Evolutionary conservation across 2,329 filamentous ascomycete species (phyloP), one percentile per base, ranked within the genome.

Genomic region (Beauveria pseudobassiana): DNA sequence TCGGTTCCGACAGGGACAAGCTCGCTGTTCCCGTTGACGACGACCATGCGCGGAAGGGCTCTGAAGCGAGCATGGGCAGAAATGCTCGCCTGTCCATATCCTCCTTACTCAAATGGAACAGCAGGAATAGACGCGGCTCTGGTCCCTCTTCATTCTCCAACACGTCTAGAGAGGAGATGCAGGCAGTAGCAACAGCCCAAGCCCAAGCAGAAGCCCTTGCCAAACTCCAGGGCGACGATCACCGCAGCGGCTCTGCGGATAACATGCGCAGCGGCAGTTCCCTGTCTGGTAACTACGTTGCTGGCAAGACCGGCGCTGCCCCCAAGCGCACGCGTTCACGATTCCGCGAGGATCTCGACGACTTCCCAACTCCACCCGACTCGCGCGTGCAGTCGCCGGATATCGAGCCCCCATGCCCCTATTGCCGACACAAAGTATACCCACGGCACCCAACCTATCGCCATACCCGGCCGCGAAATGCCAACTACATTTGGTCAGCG

Each of bases 281-380:
- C 24, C 30, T 57, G 20, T 52, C 48, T 20, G 42, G 46, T 43
- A 54, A 49, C 49, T 52, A 51, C 16, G 42, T 45, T 26, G 52
- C 71, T 16, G 68, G 69, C 48, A 75, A 74, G 62, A 63, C 67
- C 10, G 78, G 75, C 65, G 76, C 74, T 8, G 71, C 87, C 6
- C 88, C 91, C 6, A 88, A 89, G 69, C 86, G 93, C 61, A 95
- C 91, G 4, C 87, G 90, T 74, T 97, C 93, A 43, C 93, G 91
- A 61, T 98, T 98, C 77, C 85, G 90, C 54, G 93, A 98, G 76
- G 92, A 97, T 69, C 81, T 97, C 14, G 93, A 92, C 4, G 93
- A 97, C 70, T 82, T 91, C 57, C 89, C 91, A 2, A 95, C 92
- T n/a, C 91, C 91, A 10, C 90, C 92, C 9, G 88, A 91, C 64